A percentile compares a stretch with the other conserved stretches of the same genome.
These are phyloP conservation scores for Saitozyma sp. DNA, from an alignment of 768 basidiomycete genomes.

Conservation along the genomic window DNA sequence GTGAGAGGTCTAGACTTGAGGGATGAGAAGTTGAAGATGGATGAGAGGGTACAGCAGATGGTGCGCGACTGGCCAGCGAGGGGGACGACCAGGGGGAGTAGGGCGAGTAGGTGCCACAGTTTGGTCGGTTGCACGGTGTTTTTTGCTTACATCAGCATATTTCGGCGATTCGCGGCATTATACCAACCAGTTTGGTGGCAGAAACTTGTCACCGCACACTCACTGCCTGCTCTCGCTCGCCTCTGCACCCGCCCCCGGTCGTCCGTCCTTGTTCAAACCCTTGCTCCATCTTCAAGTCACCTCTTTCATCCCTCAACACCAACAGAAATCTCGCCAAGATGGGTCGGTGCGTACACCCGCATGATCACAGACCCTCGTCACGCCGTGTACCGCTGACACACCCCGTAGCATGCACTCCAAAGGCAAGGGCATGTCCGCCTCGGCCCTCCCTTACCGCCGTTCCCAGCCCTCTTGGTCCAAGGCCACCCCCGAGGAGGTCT, in stretches of 20 bases:
- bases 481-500: constrained; percentile 89
- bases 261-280: neutral
- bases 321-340: constrained; percentile 38
- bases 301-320: constrained; percentile 11
- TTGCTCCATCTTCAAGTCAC: constrained; percentile 2
- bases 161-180: no score
- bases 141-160: no score
- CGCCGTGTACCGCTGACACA: constrained; percentile 3
- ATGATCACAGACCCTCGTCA: neutral
- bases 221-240: neutral
- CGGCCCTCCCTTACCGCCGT: constrained; percentile 95
- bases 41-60: no score
- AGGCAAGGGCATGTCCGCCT: constrained; percentile 99
- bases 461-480: constrained; percentile 95
- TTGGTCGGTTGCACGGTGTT: no score
- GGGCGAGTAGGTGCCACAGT: no score
- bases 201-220: no score
- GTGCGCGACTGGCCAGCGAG: no score
- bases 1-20: no score
- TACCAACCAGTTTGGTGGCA: no score
- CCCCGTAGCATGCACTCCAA: constrained; percentile 92
- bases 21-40: no score
- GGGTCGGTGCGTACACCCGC: constrained; percentile 45
- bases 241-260: neutral
- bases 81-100: no score